These are phyloP conservation scores for Ziziphus jujuba DNA, from an alignment of 306 rosid species.

Conservation along the genomic window DNA sequence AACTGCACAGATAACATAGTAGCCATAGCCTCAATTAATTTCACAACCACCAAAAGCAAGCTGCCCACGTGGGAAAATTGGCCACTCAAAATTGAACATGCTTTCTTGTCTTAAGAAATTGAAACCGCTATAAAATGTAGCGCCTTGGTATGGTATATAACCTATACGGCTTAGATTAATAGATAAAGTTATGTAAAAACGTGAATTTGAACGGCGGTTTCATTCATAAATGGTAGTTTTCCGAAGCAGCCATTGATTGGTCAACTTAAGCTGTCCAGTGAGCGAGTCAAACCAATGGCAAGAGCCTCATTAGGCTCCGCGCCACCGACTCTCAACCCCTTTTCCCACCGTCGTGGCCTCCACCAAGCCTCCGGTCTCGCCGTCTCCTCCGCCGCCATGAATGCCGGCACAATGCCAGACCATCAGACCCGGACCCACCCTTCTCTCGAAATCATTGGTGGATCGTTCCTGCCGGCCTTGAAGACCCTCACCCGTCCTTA, in stretches of 20 bases:
- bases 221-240: neutral
- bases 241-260: neutral
- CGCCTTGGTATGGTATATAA: too few species aligned
- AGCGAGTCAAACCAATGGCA: conserved; percentile 24
- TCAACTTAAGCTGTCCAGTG: neutral
- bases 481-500: conserved; percentile 45
- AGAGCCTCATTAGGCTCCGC: conserved; percentile 27
- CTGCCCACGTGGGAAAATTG: too few species aligned
- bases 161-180: too few species aligned
- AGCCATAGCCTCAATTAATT: too few species aligned
- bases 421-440: conserved; percentile 38
- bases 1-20: too few species aligned
- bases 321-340: neutral
- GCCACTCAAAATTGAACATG: too few species aligned
- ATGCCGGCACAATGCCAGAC: conserved; percentile 31
- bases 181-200: too few species aligned
- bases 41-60: too few species aligned
- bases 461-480: conserved; percentile 52
- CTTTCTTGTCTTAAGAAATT: too few species aligned
- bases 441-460: conserved; percentile 65
- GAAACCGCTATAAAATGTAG: too few species aligned
- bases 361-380: neutral
- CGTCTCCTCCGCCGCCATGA: conserved; percentile 12
- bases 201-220: neutral
- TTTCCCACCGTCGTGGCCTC: conserved; percentile 3